Conservation (phyloP, 2,329 filamentous ascomycete species). For the Fusarium sp. region DNA sequence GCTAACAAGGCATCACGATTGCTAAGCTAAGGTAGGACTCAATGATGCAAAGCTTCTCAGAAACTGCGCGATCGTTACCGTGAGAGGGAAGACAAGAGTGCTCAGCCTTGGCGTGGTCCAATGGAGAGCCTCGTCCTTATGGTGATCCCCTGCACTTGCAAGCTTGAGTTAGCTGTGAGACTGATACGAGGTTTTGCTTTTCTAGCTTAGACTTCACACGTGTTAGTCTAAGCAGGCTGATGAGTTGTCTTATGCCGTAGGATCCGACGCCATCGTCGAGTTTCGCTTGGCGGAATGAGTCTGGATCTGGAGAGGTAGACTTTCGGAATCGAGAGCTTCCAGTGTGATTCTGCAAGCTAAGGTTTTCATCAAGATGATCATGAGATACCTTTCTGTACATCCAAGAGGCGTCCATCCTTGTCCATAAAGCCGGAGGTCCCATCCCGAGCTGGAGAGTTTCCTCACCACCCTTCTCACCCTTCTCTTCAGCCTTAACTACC, state of each 20-base stretch:
- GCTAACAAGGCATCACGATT: neutral
- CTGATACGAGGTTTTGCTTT: slow-evolving; percentile 9
- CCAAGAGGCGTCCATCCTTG: neutral
- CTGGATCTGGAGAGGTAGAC: neutral
- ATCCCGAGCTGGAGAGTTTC: neutral
- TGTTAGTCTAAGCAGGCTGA: neutral
- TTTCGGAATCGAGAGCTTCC: neutral
- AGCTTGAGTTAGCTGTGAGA: neutral
- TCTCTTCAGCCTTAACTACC: neutral
- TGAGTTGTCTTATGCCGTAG: neutral
- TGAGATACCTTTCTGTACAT: neutral
- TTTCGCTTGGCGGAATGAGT: neutral
- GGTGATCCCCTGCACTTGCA: slow-evolving; percentile 1
- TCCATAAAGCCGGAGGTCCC: slow-evolving; percentile 27
- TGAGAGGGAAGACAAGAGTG: neutral
- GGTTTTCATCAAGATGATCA: neutral
- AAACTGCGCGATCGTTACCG: slow-evolving; percentile 3
- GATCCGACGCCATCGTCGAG: slow-evolving; percentile 10
- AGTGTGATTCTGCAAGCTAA: neutral
- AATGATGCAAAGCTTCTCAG: slow-evolving; percentile 13
- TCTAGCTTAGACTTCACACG: neutral
- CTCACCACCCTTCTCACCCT: slow-evolving; percentile 9
- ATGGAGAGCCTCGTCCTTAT: slow-evolving; percentile 3
- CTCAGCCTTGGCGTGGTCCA: slow-evolving; percentile 20
- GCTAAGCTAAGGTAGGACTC: neutral